phyloP scores from a whole-genome alignment of 805 yeast species.

The Myxozyma kluyveri region DNA sequence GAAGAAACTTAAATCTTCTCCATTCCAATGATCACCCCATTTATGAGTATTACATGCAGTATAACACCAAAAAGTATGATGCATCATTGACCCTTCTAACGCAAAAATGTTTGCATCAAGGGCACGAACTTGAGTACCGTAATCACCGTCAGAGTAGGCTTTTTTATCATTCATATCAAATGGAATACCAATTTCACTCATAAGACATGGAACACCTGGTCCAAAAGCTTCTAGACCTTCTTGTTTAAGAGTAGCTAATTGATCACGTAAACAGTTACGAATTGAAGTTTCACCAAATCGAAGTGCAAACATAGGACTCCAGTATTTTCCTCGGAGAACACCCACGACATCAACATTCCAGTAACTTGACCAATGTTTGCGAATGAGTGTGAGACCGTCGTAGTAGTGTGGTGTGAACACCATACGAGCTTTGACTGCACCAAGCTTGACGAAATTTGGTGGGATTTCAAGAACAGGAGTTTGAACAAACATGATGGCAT shows the following conservation, averaged over 20 bases:
- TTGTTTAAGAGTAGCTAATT: conserved; percentile 59
- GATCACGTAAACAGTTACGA: conserved; percentile 65
- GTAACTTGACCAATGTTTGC: conserved; percentile 78
- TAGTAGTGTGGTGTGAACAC: conserved; percentile 87
- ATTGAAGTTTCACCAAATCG: conserved; percentile 69
- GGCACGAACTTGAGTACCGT: conserved; percentile 71
- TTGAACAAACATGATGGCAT: conserved; percentile 63
- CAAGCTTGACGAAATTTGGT: conserved; percentile 56
- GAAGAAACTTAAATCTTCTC: conserved; percentile 90
- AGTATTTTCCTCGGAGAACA: conserved; percentile 72
- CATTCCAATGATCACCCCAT: conserved; percentile 92
- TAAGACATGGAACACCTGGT: conserved; percentile 60
- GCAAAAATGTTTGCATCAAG: conserved; percentile 80
- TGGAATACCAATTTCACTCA: conserved; percentile 97
- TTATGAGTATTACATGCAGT: conserved; percentile 67
- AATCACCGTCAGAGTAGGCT: conserved; percentile 67
- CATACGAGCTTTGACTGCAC: conserved; percentile 59
- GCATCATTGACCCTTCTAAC: conserved; percentile 66
- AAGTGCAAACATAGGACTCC: conserved; percentile 70
- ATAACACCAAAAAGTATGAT: conserved; percentile 86
- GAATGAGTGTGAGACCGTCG: conserved; percentile 91
- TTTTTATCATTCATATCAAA: conserved; percentile 84
- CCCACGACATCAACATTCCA: conserved; percentile 90
- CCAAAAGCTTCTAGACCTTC: conserved; percentile 70
- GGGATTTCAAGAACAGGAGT: conserved; percentile 80